phyloP scores from a whole-genome alignment of 2,329 filamentous ascomycete species.

The Microascus cirrosus region DNA sequence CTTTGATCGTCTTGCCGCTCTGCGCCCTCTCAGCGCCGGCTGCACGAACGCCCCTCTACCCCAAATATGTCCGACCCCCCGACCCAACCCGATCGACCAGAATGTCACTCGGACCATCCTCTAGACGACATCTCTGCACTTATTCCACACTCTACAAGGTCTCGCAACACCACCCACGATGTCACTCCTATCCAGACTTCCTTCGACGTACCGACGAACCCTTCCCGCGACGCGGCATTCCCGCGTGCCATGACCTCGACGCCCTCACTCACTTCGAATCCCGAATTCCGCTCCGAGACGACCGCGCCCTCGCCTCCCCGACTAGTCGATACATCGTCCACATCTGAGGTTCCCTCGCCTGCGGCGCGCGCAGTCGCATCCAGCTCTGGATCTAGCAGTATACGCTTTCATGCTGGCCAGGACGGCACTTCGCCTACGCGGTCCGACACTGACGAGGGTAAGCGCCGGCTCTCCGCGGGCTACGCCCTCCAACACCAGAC shows the following conservation, averaged over 20 bases:
- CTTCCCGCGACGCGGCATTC: neutral
- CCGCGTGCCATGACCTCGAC: neutral
- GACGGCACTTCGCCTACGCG: neutral
- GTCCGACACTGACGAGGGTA: neutral
- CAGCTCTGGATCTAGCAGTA: neutral
- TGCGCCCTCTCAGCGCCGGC: neutral
- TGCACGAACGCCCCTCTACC: neutral
- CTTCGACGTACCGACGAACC: neutral
- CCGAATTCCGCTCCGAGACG: neutral
- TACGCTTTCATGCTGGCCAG: neutral
- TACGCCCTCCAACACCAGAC: conserved; percentile 23
- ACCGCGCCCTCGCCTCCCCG: neutral
- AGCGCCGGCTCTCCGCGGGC: neutral
- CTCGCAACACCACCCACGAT: neutral
- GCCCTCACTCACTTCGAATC: neutral
- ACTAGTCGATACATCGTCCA: neutral
- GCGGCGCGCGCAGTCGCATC: neutral
- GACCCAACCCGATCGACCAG: neutral
- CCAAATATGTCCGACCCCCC: neutral
- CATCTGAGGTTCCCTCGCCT: neutral
- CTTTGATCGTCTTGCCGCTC: neutral
- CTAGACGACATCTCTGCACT: neutral
- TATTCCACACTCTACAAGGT: too few relatives aligned
- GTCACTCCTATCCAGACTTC: neutral
- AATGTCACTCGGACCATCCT: neutral